Evolutionary conservation across 805 yeast species (phyloP).

Genomic region (Wickerhamiella sergipiensis): DNA sequence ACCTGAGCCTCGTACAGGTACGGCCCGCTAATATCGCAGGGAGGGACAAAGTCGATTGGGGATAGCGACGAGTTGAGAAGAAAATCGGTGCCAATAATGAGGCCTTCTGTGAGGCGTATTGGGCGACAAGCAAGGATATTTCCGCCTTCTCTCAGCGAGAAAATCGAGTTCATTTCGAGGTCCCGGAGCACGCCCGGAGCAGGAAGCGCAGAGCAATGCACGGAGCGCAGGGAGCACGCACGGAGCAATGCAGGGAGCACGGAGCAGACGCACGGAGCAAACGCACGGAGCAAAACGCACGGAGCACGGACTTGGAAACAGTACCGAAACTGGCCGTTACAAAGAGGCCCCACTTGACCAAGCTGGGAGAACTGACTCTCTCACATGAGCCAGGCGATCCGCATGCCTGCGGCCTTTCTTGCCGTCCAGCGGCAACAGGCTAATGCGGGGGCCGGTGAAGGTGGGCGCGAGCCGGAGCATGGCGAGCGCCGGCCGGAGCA

Average conservation of each 20-base stretch:
- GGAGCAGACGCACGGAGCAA: too few relatives aligned
- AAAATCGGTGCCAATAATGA: neutral
- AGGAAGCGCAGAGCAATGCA: neutral
- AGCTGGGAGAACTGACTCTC: neutral
- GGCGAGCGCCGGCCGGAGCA: neutral
- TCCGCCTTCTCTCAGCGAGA: neutral
- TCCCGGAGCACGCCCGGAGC: neutral
- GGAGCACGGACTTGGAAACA: too few relatives aligned
- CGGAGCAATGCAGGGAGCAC: too few relatives aligned
- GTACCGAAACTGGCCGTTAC: neutral
- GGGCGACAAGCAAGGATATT: neutral
- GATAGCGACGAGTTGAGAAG: neutral
- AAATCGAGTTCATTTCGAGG: neutral
- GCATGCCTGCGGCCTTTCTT: slow-evolving; percentile 20
- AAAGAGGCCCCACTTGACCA: neutral
- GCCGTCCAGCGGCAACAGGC: slow-evolving; percentile 12
- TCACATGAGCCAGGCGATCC: slow-evolving; percentile 14
- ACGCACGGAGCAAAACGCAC: too few relatives aligned
- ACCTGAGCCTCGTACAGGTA: neutral
- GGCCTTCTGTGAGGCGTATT: neutral
- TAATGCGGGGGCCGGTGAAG: neutral
- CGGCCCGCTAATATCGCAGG: neutral
- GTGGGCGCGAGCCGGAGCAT: neutral
- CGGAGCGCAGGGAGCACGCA: neutral
- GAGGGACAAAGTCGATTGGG: neutral